Conservation (phyloP, 306 rosid species). For the Potentilla sterilis region DNA sequence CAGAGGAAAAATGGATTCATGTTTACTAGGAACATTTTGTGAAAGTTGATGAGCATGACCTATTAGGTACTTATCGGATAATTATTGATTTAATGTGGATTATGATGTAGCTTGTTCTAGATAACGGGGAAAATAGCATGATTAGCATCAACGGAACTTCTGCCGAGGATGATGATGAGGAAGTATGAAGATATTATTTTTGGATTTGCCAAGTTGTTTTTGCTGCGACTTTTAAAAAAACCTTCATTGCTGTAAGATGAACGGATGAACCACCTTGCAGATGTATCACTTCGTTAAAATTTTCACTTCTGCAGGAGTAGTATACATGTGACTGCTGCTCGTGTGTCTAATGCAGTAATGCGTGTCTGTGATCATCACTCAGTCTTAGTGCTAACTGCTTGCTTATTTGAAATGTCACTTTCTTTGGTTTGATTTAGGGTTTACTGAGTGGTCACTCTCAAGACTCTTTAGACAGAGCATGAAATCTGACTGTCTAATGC, state of each 20-base stretch:
- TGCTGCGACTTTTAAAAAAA: neutral
- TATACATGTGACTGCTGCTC: too few species aligned
- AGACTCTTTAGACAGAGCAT: too few species aligned
- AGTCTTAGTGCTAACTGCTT: too few species aligned
- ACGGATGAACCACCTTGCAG: neutral
- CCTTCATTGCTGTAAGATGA: neutral
- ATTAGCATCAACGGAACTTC: neutral
- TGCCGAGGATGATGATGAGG: neutral
- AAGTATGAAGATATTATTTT: neutral
- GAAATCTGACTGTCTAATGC: too few species aligned
- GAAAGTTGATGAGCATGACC: neutral
- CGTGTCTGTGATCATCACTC: too few species aligned
- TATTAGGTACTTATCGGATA: neutral
- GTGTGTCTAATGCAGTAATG: too few species aligned
- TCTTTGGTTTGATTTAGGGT: too few species aligned
- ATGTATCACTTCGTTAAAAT: neutral
- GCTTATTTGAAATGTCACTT: too few species aligned
- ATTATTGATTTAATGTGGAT: neutral
- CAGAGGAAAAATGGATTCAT: neutral
- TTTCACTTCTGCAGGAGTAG: neutral
- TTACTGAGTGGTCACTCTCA: too few species aligned
- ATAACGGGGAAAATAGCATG: neutral
- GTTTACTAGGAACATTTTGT: neutral
- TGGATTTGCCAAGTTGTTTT: neutral
- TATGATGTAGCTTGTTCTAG: neutral